Conservation (phyloP, 2,329 filamentous ascomycete species). For the Geosmithia flava region DNA sequence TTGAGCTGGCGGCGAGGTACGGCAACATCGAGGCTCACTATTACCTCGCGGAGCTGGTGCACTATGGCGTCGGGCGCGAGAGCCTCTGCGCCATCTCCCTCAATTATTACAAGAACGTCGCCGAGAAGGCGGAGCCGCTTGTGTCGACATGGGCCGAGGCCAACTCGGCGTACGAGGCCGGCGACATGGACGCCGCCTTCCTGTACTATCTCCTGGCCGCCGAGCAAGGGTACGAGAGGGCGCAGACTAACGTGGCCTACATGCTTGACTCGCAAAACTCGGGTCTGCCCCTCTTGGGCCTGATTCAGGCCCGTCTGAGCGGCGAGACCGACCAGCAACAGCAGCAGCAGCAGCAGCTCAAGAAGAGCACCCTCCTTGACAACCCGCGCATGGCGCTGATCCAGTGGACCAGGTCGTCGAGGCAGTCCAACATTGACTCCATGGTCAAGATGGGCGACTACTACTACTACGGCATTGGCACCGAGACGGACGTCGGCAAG, state of each 20-base stretch:
- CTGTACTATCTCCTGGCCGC: conserved; percentile 77
- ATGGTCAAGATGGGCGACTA: conserved; percentile 98
- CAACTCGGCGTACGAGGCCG: conserved; percentile 67
- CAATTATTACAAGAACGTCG: conserved; percentile 71
- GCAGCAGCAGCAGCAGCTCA: neutral
- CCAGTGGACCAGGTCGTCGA: conserved; percentile 90
- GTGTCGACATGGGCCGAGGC: conserved; percentile 74
- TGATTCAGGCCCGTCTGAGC: conserved; percentile 26
- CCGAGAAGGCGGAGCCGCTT: conserved; percentile 58
- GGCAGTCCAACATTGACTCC: conserved; percentile 86
- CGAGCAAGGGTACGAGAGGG: conserved; percentile 83
- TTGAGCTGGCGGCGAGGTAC: conserved; percentile 73
- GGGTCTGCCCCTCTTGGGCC: conserved; percentile 18
- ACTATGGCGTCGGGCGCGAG: conserved; percentile 69
- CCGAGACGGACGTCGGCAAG: conserved; percentile 61
- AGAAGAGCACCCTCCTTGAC: conserved; percentile 24
- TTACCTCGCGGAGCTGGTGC: conserved; percentile 78
- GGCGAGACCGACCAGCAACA: conserved; percentile 1
- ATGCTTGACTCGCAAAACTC: conserved; percentile 66
- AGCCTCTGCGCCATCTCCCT: conserved; percentile 66
- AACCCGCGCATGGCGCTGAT: conserved; percentile 60
- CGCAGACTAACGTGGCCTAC: conserved; percentile 82
- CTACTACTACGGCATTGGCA: conserved; percentile 74
- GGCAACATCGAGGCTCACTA: conserved; percentile 84
- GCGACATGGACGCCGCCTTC: conserved; percentile 69